Evolutionary conservation across 305 asterid species (phyloP).

Genomic region (Coffea humblotiana): DNA sequence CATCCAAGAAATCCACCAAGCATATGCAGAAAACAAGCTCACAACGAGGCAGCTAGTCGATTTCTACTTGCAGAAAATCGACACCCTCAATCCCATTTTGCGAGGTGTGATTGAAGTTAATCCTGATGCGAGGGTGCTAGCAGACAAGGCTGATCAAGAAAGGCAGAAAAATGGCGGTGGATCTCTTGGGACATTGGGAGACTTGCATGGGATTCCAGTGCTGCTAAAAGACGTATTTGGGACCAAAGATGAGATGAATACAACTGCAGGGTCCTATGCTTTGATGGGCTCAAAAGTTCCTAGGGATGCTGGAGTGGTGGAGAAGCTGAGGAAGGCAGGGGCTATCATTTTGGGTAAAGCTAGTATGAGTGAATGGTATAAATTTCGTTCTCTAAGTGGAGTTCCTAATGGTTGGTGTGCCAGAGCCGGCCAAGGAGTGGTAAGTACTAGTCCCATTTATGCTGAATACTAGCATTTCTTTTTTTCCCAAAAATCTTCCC

Average conservation of each 20-base stretch:
- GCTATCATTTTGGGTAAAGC: constrained; percentile 42
- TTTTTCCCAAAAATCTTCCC: no score
- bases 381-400: constrained; percentile 13
- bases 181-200: neutral
- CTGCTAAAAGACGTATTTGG: constrained; percentile 37
- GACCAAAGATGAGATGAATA: constrained; percentile 38
- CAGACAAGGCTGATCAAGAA: constrained; percentile 25
- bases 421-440: constrained; percentile 37
- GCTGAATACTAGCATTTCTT: no score
- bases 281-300: constrained; percentile 35
- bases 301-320: constrained; percentile 37
- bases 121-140: constrained; percentile 35
- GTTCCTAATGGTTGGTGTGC: constrained; percentile 39
- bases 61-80: constrained; percentile 32
- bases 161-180: constrained; percentile 6
- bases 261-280: constrained; percentile 43
- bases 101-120: constrained; percentile 41
- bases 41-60: constrained; percentile 40
- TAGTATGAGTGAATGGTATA: constrained; percentile 41
- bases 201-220: constrained; percentile 32
- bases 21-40: constrained; percentile 31
- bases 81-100: constrained; percentile 32
- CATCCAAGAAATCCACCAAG: constrained; percentile 26
- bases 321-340: constrained; percentile 35
- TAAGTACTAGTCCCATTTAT: constrained; percentile 7